Evolutionary conservation across 208 protist species (phyloP).

Genomic region (Leishmania tarentolae): DNA sequence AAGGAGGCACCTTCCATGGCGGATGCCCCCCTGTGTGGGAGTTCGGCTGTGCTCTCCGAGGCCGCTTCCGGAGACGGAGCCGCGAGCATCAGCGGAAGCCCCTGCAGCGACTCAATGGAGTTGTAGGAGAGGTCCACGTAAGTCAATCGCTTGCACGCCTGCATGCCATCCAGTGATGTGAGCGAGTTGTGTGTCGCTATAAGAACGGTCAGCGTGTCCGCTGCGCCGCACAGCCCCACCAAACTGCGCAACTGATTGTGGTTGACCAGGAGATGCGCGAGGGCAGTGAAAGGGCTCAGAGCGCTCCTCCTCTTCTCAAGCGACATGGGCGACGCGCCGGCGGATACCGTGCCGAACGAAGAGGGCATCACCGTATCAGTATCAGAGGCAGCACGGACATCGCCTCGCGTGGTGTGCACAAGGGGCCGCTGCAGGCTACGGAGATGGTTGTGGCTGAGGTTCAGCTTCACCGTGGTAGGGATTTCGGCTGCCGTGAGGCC

Average conservation of each 20-base stretch:
- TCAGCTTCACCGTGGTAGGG: slow-evolving; percentile 16
- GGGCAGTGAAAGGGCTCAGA: slow-evolving; percentile 14
- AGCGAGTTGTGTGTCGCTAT: slow-evolving; percentile 39
- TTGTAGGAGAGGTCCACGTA: slow-evolving; percentile 47
- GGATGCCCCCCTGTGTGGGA: neutral
- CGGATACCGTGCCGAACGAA: neutral
- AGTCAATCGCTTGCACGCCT: slow-evolving; percentile 25
- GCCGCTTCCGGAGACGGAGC: neutral
- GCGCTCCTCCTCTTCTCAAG: slow-evolving; percentile 26
- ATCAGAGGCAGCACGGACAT: neutral
- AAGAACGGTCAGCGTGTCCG: slow-evolving; percentile 35
- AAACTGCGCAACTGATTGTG: slow-evolving; percentile 35
- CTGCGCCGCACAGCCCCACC: slow-evolving; percentile 18
- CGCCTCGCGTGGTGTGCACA: neutral
- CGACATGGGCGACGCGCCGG: neutral
- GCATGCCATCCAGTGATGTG: slow-evolving; percentile 28
- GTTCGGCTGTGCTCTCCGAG: neutral
- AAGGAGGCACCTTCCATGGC: neutral
- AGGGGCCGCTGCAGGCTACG: slow-evolving; percentile 32
- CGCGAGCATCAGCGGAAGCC: slow-evolving; percentile 17
- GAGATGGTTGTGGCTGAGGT: slow-evolving; percentile 34
- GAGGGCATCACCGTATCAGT: neutral
- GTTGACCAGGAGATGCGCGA: slow-evolving; percentile 21
- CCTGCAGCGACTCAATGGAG: slow-evolving; percentile 25
- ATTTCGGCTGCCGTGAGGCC: slow-evolving; percentile 17